Evolutionary conservation across 768 basidiomycete genomes (phyloP).

Genomic region (Pulveroboletus frians): DNA sequence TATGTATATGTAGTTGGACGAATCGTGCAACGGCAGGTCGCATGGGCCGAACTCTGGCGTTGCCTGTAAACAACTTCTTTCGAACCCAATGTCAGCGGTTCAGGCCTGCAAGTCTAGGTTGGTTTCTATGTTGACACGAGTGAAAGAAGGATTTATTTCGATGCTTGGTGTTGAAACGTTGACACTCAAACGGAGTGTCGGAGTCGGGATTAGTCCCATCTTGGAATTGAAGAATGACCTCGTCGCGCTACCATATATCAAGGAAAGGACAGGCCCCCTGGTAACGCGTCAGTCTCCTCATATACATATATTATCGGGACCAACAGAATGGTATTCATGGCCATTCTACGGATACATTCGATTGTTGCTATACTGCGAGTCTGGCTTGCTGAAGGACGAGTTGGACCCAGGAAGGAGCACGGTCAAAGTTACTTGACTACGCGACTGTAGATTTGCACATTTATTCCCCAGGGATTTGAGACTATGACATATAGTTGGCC

Average conservation of each 20-base stretch:
- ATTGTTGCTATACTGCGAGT: constrained; percentile 7
- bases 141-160: no score
- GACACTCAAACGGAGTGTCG: no score
- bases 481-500: constrained; percentile 23
- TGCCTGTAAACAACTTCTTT: no score
- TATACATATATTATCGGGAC: background rate
- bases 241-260: constrained; percentile 18
- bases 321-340: constrained; percentile 19
- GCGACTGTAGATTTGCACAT: background rate
- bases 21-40: no score
- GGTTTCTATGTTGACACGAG: no score
- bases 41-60: no score
- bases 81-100: no score
- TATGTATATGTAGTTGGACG: no score
- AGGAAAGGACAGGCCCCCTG: background rate
- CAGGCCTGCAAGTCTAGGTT: no score
- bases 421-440: constrained; percentile 15
- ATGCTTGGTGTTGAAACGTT: no score
- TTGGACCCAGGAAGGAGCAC: constrained; percentile 23
- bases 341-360: constrained; percentile 26
- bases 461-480: constrained; percentile 22
- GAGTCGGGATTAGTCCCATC: constrained; percentile 10
- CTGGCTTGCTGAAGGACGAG: constrained; percentile 21
- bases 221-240: constrained; percentile 27
- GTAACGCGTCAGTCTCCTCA: background rate